Base-by-base conservation (phyloP, 768 basidiomycete genomes). In the Cystofilobasidium bisporidii region DNA sequence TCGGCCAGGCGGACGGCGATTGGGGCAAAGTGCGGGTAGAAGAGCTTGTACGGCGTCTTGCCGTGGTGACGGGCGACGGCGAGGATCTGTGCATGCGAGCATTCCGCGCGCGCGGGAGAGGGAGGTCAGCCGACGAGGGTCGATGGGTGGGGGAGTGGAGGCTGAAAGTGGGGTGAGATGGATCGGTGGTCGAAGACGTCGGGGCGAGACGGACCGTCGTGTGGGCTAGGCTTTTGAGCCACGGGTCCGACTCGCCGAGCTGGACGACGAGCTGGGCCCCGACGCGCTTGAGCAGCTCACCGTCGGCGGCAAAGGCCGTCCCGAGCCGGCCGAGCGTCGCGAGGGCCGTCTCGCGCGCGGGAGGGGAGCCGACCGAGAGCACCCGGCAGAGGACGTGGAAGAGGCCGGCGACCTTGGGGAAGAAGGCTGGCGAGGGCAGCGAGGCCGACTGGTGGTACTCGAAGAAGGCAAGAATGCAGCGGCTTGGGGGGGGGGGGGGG, bases 11-110 rank as follows among this genome's bases (percentile, higher is more conserved):
- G 85, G 1, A 85, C 82, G 0, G 86, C 84, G 47, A 93, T 81
- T 41, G 82, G 79, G 36, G 83, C 80, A 67, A 90, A 79, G 74
- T 86, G 86, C 1, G 89, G 90, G 10, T 82, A 81, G 18, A 89
- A 74, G 53, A 92, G 80, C 18, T 81, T 80, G 73, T 89, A 88
- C 0, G 84, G 81, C 0, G 79, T 76, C 73, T 87, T 87, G 38
- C 83, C 80, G 71, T 84, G 81, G 62, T 81, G 75, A 63, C 82
- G 84, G 28, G 85, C 81, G 22, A 89, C 73, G 0, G 80, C 79
- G 18, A 81, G 74, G 30, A 91, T 79, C 88, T 91, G 69, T n/a
- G 24, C 48, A 26, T 24, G 33, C 24, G 47, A 26, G 24, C 26
- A 57, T 17, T 5, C 14, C 14, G 33, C 10, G 12, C 36, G 30